Conservation (phyloP, 108 stramenopile species). For the Pseudonitzschia delicatissima region DNA sequence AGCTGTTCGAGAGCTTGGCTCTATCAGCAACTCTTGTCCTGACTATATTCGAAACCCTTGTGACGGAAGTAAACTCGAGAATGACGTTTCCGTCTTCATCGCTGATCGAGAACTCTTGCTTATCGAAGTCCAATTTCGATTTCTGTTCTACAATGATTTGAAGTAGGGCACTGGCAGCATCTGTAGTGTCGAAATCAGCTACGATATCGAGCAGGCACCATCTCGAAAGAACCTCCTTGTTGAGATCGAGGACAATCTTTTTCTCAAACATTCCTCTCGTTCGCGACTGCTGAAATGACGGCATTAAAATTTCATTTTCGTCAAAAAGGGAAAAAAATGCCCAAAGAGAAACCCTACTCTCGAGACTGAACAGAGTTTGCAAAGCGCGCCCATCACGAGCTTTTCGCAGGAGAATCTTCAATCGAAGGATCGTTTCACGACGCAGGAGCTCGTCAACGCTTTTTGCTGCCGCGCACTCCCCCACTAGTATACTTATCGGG, state of each 20-base stretch:
- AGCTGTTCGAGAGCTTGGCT: constrained; percentile 40
- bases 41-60: neutral
- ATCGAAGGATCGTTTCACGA: neutral
- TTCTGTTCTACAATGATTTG: constrained; percentile 14
- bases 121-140: neutral
- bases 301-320: neutral
- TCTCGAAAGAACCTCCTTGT: neutral
- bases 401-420: constrained; percentile 6
- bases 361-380: constrained; percentile 6
- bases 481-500: constrained; percentile 1
- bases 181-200: constrained; percentile 15
- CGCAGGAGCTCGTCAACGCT: neutral
- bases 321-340: constrained; percentile 13
- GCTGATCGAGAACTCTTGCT: neutral
- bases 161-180: constrained; percentile 11
- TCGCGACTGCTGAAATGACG: neutral
- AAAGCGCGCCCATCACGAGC: constrained; percentile 13
- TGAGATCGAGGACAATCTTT: constrained; percentile 12
- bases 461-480: constrained; percentile 1
- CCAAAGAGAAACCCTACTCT: constrained; percentile 3
- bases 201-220: constrained; percentile 21
- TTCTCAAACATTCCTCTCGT: neutral
- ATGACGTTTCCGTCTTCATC: constrained; percentile 5
- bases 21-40: constrained; percentile 10
- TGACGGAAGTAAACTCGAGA: neutral